A percentile compares a stretch with the other conserved stretches of the same genome.
Conservation (phyloP, 1,284 basidiomycete species). For the Garcileccinum viscosum region DNA sequence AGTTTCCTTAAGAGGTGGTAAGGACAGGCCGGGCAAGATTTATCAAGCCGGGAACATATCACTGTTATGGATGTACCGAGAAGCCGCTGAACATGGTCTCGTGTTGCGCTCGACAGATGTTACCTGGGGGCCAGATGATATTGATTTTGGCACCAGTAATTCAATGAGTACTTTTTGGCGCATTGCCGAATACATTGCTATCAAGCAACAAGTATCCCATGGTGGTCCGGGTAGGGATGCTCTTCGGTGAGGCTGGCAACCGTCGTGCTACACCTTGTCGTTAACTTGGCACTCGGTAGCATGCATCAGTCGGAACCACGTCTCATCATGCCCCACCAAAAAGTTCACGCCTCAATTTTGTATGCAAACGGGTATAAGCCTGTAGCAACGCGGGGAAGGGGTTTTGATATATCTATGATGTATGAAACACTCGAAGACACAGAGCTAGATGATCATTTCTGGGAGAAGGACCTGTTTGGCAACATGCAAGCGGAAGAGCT, state of each 20-base stretch:
- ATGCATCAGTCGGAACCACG: background rate
- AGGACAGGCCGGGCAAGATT: background rate
- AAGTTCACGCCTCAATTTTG: background rate
- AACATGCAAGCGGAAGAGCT: background rate
- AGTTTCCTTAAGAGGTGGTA: conserved; percentile 14
- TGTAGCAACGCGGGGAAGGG: background rate
- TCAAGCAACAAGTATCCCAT: background rate
- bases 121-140: conserved; percentile 19
- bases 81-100: conserved; percentile 19
- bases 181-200: conserved; percentile 23
- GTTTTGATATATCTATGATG: background rate
- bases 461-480: background rate
- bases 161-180: conserved; percentile 25
- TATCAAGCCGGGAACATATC: conserved; percentile 22
- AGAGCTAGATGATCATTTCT: background rate
- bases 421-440: background rate
- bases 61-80: conserved; percentile 26
- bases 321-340: background rate
- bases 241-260: background rate
- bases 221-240: background rate
- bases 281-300: background rate
- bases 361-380: background rate
- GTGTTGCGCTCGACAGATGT: conserved; percentile 16
- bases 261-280: background rate
- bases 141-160: conserved; percentile 18